Conservation (phyloP, 116 monocot genomes). For the Posidonia oceanica region DNA sequence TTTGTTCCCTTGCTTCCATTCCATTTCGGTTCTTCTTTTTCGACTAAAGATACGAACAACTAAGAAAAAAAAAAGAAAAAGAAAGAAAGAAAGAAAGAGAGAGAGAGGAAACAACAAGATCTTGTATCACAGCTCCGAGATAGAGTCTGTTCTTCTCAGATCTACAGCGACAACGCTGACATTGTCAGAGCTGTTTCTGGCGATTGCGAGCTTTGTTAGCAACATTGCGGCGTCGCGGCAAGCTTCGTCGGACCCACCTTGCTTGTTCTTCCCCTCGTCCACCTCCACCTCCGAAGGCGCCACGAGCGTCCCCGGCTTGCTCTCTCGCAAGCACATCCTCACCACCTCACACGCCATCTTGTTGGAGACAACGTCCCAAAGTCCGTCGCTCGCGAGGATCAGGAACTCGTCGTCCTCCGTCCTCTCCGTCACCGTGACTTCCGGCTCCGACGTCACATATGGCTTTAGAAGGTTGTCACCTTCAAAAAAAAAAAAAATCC, state of each 20-base stretch:
- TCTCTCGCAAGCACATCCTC: slow-evolving; percentile 43
- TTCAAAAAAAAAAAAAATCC: not conserved
- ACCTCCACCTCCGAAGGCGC: not conserved
- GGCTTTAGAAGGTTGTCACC: slow-evolving; percentile 73
- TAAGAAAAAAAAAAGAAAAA: too few relatives aligned
- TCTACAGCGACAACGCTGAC: slow-evolving; percentile 71
- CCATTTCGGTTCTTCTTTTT: too few relatives aligned
- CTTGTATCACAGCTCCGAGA: not conserved
- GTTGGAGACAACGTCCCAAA: slow-evolving; percentile 78
- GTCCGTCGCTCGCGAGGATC: slow-evolving; percentile 75
- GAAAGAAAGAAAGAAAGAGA: too few relatives aligned
- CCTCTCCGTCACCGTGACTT: slow-evolving; percentile 68
- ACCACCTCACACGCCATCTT: slow-evolving; percentile 62
- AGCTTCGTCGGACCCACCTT: slow-evolving; percentile 22
- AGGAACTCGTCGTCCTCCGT: slow-evolving; percentile 57
- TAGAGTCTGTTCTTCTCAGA: slow-evolving; percentile 16
- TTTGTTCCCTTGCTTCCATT: too few relatives aligned
- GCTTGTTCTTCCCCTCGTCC: not conserved
- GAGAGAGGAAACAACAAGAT: too few relatives aligned
- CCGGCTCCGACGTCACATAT: slow-evolving; percentile 63
- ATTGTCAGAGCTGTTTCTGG: slow-evolving; percentile 50
- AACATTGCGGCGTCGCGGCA: slow-evolving; percentile 52
- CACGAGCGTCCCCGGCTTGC: not conserved
- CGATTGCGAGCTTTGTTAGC: slow-evolving; percentile 68
- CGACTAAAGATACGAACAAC: too few relatives aligned